These are phyloP conservation scores for Exophiala lecanii-corni DNA, from an alignment of 2,329 filamentous ascomycete genomes.

Conservation along the genomic window DNA sequence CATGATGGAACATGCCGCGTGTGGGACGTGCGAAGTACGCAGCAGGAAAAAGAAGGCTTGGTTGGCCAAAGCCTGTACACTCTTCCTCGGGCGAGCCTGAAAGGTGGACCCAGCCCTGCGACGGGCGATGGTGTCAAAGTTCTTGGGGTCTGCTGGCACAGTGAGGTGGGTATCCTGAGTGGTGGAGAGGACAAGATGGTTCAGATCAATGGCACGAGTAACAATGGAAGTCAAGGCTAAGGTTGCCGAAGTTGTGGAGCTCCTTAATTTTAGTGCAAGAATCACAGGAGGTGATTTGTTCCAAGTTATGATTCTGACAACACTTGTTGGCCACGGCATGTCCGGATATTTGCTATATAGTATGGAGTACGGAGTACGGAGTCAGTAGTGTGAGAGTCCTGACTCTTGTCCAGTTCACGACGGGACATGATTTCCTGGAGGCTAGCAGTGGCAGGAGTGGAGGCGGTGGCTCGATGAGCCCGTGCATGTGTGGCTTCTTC, in stretches of 20 bases:
- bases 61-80: slow-evolving; percentile 70
- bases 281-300: too few relatives aligned
- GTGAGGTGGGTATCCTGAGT: slow-evolving; percentile 80
- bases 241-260: not conserved
- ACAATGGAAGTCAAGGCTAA: not conserved
- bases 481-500: too few relatives aligned
- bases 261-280: too few relatives aligned
- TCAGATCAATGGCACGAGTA: slow-evolving; percentile 67
- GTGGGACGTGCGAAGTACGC: slow-evolving; percentile 78
- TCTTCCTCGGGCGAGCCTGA: slow-evolving; percentile 69
- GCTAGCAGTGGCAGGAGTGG: too few relatives aligned
- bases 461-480: too few relatives aligned
- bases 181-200: slow-evolving; percentile 90
- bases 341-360: too few relatives aligned
- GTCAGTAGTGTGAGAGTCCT: too few relatives aligned
- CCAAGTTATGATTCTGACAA: too few relatives aligned
- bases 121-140: slow-evolving; percentile 86
- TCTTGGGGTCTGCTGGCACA: slow-evolving; percentile 82
- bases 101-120: slow-evolving; percentile 59
- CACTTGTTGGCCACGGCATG: too few relatives aligned
- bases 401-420: too few relatives aligned
- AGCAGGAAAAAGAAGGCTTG: slow-evolving; percentile 54
- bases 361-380: too few relatives aligned
- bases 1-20: slow-evolving; percentile 90
- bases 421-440: too few relatives aligned